Conservation (phyloP, 2,329 filamentous ascomycete species). For the Metarhizium rileyi region DNA sequence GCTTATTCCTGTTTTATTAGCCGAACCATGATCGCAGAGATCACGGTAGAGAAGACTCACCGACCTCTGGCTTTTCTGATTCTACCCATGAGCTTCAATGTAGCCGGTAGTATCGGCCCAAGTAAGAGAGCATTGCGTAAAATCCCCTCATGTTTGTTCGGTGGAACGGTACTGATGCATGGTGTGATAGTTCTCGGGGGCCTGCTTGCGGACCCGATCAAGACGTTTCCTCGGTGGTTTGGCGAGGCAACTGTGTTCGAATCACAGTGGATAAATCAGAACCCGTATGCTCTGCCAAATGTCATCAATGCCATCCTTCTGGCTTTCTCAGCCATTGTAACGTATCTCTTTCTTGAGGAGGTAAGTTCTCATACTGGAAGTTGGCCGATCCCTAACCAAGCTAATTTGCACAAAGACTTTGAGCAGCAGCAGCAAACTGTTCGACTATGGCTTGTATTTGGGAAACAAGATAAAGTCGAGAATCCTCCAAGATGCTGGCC, state of each 20-base stretch:
- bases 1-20: conserved; percentile 14
- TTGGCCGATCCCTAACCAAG: neutral
- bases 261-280: conserved; percentile 53
- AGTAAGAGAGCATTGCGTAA: conserved; percentile 18
- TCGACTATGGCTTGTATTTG: conserved; percentile 33
- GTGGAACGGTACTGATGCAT: neutral
- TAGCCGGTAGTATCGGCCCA: conserved; percentile 35
- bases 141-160: neutral
- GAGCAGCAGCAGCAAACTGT: conserved; percentile 32
- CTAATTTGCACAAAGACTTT: conserved; percentile 29
- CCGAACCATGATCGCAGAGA: conserved; percentile 39
- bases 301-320: conserved; percentile 55
- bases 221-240: conserved; percentile 52
- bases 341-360: conserved; percentile 60
- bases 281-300: conserved; percentile 62
- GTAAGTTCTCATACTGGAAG: conserved; percentile 20
- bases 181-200: conserved; percentile 46
- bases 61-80: conserved; percentile 38
- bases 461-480: conserved; percentile 20
- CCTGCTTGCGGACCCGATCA: conserved; percentile 55
- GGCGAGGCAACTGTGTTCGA: conserved; percentile 48
- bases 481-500: neutral
- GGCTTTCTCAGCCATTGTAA: conserved; percentile 38
- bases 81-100: conserved; percentile 38
- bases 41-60: conserved; percentile 37